These are phyloP conservation scores for Oryza glaberrima DNA, from an alignment of 176 grass and related monocot species.

Conservation along the genomic window DNA sequence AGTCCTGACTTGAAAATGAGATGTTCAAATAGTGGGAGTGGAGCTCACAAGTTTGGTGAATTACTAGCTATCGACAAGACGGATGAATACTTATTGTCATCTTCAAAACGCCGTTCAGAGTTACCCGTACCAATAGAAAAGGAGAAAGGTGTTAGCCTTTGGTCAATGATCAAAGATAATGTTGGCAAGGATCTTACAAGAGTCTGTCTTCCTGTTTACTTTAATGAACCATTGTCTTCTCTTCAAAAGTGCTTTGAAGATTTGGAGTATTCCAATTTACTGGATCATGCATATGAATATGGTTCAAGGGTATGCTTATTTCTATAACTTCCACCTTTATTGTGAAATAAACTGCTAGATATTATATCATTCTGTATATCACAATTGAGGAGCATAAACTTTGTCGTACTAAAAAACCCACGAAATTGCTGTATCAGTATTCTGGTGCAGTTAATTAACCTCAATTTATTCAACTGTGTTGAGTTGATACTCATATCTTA, in stretches of 20 bases:
- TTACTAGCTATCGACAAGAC: constrained; percentile 24
- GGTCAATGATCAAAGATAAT: constrained; percentile 95
- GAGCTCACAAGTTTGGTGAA: constrained; percentile 40
- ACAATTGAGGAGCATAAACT: background rate
- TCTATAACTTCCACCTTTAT: constrained; percentile 21
- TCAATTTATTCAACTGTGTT: background rate
- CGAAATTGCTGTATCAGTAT: constrained; percentile 9
- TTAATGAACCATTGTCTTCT: constrained; percentile 83
- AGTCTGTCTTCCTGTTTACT: constrained; percentile 94
- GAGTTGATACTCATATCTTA: constrained; percentile 33
- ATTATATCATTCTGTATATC: background rate
- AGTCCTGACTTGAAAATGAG: constrained; percentile 44
- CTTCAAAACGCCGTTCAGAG: constrained; percentile 56
- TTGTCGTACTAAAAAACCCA: background rate
- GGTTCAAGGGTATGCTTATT: constrained; percentile 45
- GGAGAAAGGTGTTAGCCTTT: constrained; percentile 86
- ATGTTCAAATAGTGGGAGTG: constrained; percentile 40
- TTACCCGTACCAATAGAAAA: constrained; percentile 83
- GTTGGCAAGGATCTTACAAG: constrained; percentile 92
- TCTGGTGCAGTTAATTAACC: background rate
- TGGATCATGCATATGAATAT: constrained; percentile 75
- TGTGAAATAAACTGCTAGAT: background rate
- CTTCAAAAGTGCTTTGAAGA: constrained; percentile 96
- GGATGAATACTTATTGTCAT: constrained; percentile 30
- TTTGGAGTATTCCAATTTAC: constrained; percentile 85